Evolutionary conservation across 495 filamentous ascomycete genomes (phyloP).

Genomic region (Stereocaulon alpinum): DNA sequence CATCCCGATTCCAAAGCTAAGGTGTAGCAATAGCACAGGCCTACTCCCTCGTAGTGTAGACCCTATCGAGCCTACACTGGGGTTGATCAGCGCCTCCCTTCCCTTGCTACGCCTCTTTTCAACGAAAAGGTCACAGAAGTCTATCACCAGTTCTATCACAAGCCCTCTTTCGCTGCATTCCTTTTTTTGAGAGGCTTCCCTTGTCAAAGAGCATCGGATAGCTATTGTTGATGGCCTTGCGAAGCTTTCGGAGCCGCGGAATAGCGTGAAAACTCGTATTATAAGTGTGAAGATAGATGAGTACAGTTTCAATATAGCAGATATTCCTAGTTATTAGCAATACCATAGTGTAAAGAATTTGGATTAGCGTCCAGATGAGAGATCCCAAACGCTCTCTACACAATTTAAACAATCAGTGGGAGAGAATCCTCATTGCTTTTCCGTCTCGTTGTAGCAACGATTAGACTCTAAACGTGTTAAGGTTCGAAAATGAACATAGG

Average conservation of each 20-base stretch:
- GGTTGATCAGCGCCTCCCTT: constrained; percentile 14
- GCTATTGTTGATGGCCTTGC: background rate
- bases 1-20: background rate
- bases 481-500: no score
- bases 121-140: constrained; percentile 11
- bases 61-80: constrained; percentile 11
- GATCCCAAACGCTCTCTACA: no score
- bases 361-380: no score
- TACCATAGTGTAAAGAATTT: no score
- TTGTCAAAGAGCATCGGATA: background rate
- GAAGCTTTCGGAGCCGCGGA: background rate
- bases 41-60: constrained; percentile 12
- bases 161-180: constrained; percentile 37
- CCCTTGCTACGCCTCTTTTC: constrained; percentile 10
- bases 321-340: no score
- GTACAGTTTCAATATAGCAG: background rate
- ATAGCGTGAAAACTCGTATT: background rate
- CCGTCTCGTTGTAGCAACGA: no score
- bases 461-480: no score
- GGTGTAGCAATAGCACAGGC: background rate
- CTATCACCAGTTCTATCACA: constrained; percentile 41
- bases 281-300: background rate
- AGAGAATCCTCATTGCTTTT: no score
- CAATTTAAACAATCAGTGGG: no score
- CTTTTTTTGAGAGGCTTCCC: constrained; percentile 24